Percentiles rank a stretch among this genome's conserved stretches.
Conservation (phyloP, 306 rosid genomes). For the Crataegus laevigata region DNA sequence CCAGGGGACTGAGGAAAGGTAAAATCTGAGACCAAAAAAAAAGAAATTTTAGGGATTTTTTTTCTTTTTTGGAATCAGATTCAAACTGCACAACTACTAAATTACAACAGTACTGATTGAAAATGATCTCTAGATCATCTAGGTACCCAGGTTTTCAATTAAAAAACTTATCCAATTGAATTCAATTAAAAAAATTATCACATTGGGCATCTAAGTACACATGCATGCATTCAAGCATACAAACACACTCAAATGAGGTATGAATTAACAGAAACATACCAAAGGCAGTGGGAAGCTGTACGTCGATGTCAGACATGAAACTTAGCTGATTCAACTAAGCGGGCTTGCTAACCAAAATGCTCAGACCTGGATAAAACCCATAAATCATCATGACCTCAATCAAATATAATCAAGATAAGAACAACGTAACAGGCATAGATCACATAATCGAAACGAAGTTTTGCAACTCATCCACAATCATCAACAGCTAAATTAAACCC, state of each 20-base stretch:
- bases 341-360: constrained; percentile 33
- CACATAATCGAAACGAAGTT: not conserved
- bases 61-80: too few relatives aligned
- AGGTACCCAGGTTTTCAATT: not conserved
- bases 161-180: not conserved
- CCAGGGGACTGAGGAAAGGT: too few relatives aligned
- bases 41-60: too few relatives aligned
- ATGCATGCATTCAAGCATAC: not conserved
- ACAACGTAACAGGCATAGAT: not conserved
- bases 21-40: too few relatives aligned
- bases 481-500: too few relatives aligned
- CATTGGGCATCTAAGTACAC: not conserved
- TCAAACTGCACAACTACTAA: not conserved
- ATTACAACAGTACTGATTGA: not conserved
- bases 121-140: not conserved
- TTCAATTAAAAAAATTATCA: too few relatives aligned
- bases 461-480: not conserved
- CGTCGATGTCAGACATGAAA: constrained; percentile 82
- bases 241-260: not conserved
- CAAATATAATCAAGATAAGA: not conserved
- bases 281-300: constrained; percentile 62
- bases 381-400: not conserved
- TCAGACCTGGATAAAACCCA: constrained; percentile 26
- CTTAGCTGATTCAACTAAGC: constrained; percentile 28
- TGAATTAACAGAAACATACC: constrained; percentile 33